Conservation (phyloP, 202 grass and related monocot genomes). For the Schoenoplectus triqueter region DNA sequence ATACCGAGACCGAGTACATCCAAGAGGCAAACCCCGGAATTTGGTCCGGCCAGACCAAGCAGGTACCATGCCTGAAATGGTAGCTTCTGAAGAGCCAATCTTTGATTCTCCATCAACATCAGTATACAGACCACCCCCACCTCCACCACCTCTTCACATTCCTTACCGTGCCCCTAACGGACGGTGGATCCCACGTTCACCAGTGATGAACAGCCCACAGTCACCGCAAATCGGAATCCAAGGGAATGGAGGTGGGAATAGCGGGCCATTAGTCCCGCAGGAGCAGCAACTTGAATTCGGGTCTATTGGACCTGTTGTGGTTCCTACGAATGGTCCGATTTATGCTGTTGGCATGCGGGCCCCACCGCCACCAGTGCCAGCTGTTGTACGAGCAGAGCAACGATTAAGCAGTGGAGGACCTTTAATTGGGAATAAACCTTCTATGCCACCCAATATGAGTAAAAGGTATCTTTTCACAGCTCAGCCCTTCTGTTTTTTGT, state of each 20-base stretch:
- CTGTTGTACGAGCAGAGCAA: slow-evolving; percentile 12
- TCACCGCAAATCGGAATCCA: slow-evolving; percentile 39
- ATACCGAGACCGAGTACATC: slow-evolving; percentile 18
- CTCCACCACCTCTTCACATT: slow-evolving; percentile 18
- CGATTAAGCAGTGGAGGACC: not conserved
- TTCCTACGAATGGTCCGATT: slow-evolving; percentile 12
- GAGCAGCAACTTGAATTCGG: slow-evolving; percentile 66
- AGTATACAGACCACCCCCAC: slow-evolving; percentile 9
- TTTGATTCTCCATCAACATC: slow-evolving; percentile 9
- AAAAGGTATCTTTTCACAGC: slow-evolving; percentile 6
- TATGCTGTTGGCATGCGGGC: not conserved
- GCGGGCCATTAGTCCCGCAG: slow-evolving; percentile 32
- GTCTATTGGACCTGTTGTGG: slow-evolving; percentile 45
- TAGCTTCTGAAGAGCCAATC: slow-evolving; percentile 1
- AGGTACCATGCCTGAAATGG: not conserved
- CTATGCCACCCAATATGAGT: not conserved
- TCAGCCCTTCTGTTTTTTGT: not conserved
- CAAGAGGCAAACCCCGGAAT: slow-evolving; percentile 22
- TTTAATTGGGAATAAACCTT: not conserved
- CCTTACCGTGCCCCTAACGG: not conserved
- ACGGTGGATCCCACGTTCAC: not conserved
- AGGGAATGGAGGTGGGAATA: slow-evolving; percentile 50
- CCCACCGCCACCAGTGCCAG: slow-evolving; percentile 16
- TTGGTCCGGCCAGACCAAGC: slow-evolving; percentile 11
- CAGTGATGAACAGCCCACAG: slow-evolving; percentile 39